Base-by-base conservation (phyloP, 805 yeast genomes). In the Metschnikowia peoriensis region DNA sequence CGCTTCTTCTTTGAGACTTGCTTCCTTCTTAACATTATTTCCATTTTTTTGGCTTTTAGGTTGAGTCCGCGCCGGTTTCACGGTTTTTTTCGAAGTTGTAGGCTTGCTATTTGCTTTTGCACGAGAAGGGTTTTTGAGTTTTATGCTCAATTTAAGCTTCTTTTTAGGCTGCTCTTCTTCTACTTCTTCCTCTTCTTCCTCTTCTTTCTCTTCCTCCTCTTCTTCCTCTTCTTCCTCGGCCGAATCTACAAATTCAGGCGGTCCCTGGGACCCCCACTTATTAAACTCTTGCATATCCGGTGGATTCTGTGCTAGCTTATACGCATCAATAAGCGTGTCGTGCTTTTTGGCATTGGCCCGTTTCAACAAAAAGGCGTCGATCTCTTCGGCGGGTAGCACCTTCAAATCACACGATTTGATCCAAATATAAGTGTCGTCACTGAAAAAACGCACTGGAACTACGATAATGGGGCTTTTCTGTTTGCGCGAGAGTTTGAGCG, bases 391-490 rank as follows among this genome's bases (percentile, higher is more conserved):
- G 1, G 71, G 57, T 49, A 87, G 70, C 1, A 66, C 61, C 56
- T 79, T 77, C 38, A 87, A 61, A 55, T 86, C 91, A 34, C 69
- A 64, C 5, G 66, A 60, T 28, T 77, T 71, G 39, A 83, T 82
- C 92, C 92, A 86, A 60, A 82, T 82, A 61, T 83, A 86, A 14
- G 86, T 84, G 62, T 84, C 88, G 64, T 87, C 93, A 60, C 81
- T 81, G 64, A 86, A 83, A 65, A 87, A 86, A 52, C 88, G 75
- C 14, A 87, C 90, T 69, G 88, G 81, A 14, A 58, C 57, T 12
- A 46, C 54, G 12, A 56, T 53, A 22, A 57, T 54, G 17, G 60
- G 59, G 28, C 44, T 52, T 11, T 53, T 47, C 49, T 49, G 55
- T 56, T 54, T 56, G 22, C 53, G 62, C 52, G 67, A 58, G 28